A percentile compares a stretch with the other conserved stretches of the same genome.
These are phyloP conservation scores for Calonectria naviculata DNA, from an alignment of 2,329 filamentous ascomycete genomes.

Conservation along the genomic window DNA sequence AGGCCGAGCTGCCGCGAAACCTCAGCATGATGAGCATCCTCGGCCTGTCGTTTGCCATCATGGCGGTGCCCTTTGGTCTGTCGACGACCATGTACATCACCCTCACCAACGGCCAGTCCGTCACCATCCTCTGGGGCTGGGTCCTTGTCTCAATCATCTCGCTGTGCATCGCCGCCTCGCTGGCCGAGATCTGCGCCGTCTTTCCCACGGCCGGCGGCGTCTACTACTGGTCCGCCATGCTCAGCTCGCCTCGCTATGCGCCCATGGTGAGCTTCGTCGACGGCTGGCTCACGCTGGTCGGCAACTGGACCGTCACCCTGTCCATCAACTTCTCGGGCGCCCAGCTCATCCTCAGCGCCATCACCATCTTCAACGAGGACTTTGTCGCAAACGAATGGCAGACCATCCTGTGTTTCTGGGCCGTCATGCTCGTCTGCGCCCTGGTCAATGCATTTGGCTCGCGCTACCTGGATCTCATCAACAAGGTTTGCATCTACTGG, in stretches of 20 bases:
- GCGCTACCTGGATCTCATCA: conserved; percentile 72
- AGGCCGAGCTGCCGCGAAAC: conserved; percentile 60
- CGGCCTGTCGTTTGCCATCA: conserved; percentile 62
- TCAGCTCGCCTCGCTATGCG: conserved; percentile 70
- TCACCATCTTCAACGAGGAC: conserved; percentile 71
- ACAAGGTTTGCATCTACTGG: conserved; percentile 80
- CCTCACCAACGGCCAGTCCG: conserved; percentile 78
- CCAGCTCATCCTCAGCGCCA: conserved; percentile 75
- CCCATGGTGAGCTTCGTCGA: conserved; percentile 76
- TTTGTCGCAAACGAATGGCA: conserved; percentile 75
- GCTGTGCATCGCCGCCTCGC: conserved; percentile 75
- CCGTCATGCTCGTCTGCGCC: conserved; percentile 71
- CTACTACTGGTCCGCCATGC: conserved; percentile 80
- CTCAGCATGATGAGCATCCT: conserved; percentile 62
- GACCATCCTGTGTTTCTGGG: conserved; percentile 80
- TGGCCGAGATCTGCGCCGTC: conserved; percentile 80
- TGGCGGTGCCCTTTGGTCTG: conserved; percentile 62
- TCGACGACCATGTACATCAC: conserved; percentile 60
- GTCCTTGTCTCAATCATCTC: conserved; percentile 74
- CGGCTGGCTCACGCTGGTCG: conserved; percentile 79
- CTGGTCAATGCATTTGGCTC: conserved; percentile 73
- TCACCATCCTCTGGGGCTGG: conserved; percentile 80
- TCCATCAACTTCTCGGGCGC: conserved; percentile 79
- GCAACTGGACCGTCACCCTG: conserved; percentile 77
- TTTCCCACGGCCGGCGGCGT: conserved; percentile 71